Base-by-base conservation (phyloP, 2,329 filamentous ascomycete species). In the Apiospora phragmitis region DNA sequence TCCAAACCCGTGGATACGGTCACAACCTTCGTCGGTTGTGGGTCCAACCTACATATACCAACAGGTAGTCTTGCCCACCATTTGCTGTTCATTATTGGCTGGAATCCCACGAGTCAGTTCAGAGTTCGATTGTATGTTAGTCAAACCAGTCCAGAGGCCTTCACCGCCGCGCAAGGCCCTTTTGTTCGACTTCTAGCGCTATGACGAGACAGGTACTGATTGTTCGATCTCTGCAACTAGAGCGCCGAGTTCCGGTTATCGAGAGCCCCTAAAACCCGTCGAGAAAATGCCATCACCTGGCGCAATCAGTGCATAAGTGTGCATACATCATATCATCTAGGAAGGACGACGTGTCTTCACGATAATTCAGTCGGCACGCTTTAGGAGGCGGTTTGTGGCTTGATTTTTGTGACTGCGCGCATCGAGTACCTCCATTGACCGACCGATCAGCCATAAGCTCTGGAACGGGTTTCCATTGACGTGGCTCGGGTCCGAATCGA, bases 1-100 rank as follows among this genome's bases (percentile, higher is more conserved):
- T 55, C 67, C 67, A 68, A 38, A 68, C 9, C 67, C 45, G 45
- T 68, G 67, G 67, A 51, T 68, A 68, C 67, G 67, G 65, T 67
- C 42, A 67, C 65, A 43, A 67, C n/a, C 42, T 45, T 26, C 29
- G 29, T 59, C 29, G 51, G 16, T 16, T 21, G 51, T 59, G 51
- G 51, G 29, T 21, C 29, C 26, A 59, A 29, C 51, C 29, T 59
- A 59, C 29, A 32, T 21, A n/a, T 66, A 43, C 59, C 4, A 24
- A 11, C 18, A 16, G 35, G 38, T n/a, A 21, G 35, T 62, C 49
- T 62, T 62, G 55, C 32, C 7, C 42, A 67, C 41, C 65, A 18
- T 29, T 67, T 43, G 43, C 38, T 43, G 14, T 8, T 16, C 65
- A 18, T 29, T 18, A 42, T 67, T 45, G 65, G 38, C 41, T 42